Percentiles rank a stretch among this genome's conserved stretches.
Conservation (phyloP, 805 yeast species). For the Myxozyma neglecta region DNA sequence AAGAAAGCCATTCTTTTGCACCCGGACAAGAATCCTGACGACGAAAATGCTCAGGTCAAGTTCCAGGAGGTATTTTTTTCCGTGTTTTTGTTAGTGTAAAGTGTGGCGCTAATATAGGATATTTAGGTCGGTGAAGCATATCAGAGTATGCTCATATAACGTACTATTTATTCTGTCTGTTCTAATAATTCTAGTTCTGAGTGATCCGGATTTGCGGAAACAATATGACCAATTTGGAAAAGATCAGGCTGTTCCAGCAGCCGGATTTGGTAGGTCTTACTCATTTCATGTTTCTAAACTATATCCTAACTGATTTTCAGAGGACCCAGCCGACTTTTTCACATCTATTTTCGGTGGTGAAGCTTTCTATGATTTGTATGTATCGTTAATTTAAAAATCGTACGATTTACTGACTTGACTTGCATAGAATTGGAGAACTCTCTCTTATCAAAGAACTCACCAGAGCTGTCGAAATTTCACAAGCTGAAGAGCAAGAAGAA, state of each 20-base stretch:
- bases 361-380: slow-evolving; percentile 63
- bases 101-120: not conserved
- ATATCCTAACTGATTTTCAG: slow-evolving; percentile 24
- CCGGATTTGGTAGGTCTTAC: slow-evolving; percentile 54
- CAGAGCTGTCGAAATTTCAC: slow-evolving; percentile 54
- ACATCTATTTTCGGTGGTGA: slow-evolving; percentile 87
- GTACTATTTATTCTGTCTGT: not conserved
- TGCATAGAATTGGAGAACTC: slow-evolving; percentile 74
- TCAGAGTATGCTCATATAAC: slow-evolving; percentile 30
- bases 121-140: not conserved
- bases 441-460: slow-evolving; percentile 74
- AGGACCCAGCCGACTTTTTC: slow-evolving; percentile 86
- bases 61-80: slow-evolving; percentile 61
- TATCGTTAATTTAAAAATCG: not conserved
- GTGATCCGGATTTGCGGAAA: slow-evolving; percentile 65
- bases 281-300: not conserved
- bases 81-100: not conserved
- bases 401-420: not conserved
- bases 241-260: slow-evolving; percentile 65
- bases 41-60: slow-evolving; percentile 81
- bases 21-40: slow-evolving; percentile 96
- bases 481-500: slow-evolving; percentile 39
- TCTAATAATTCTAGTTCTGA: slow-evolving; percentile 49
- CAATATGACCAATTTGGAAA: slow-evolving; percentile 86
- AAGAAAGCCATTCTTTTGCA: slow-evolving; percentile 85